Conservation (phyloP, 805 yeast species). For the Candida vaughaniae region DNA sequence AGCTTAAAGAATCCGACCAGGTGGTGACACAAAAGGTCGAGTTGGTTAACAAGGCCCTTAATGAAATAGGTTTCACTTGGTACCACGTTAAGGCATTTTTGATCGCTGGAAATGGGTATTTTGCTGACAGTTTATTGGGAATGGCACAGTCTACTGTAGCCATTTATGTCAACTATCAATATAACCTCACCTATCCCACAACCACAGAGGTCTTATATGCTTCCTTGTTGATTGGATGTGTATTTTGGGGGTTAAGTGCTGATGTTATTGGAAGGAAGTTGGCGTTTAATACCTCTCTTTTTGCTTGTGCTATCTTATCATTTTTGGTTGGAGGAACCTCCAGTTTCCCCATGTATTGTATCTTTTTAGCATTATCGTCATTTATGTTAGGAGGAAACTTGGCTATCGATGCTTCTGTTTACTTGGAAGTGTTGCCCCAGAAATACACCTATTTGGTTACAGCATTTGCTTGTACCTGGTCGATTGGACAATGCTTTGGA, state of each 20-base stretch:
- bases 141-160: slow-evolving; percentile 47
- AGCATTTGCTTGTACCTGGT: slow-evolving; percentile 55
- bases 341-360: slow-evolving; percentile 23
- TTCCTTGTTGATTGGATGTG: slow-evolving; percentile 52
- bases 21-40: slow-evolving; percentile 23
- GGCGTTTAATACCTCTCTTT: slow-evolving; percentile 41
- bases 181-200: slow-evolving; percentile 42
- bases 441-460: slow-evolving; percentile 25
- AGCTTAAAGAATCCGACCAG: background rate
- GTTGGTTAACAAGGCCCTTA: slow-evolving; percentile 30
- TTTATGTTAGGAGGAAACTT: slow-evolving; percentile 30
- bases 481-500: slow-evolving; percentile 57
- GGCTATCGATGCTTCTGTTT: slow-evolving; percentile 28
- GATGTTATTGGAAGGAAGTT: slow-evolving; percentile 54
- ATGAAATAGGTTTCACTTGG: slow-evolving; percentile 49
- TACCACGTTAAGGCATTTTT: slow-evolving; percentile 50
- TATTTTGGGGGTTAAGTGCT: slow-evolving; percentile 55
- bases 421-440: slow-evolving; percentile 27
- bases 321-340: slow-evolving; percentile 27
- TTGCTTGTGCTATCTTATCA: slow-evolving; percentile 21
- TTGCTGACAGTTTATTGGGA: slow-evolving; percentile 52
- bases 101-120: slow-evolving; percentile 57
- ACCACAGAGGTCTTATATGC: slow-evolving; percentile 38
- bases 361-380: slow-evolving; percentile 21
- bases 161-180: slow-evolving; percentile 48